phyloP scores from a whole-genome alignment of 2,329 filamentous ascomycete genomes.

The Cercospora citrullina region DNA sequence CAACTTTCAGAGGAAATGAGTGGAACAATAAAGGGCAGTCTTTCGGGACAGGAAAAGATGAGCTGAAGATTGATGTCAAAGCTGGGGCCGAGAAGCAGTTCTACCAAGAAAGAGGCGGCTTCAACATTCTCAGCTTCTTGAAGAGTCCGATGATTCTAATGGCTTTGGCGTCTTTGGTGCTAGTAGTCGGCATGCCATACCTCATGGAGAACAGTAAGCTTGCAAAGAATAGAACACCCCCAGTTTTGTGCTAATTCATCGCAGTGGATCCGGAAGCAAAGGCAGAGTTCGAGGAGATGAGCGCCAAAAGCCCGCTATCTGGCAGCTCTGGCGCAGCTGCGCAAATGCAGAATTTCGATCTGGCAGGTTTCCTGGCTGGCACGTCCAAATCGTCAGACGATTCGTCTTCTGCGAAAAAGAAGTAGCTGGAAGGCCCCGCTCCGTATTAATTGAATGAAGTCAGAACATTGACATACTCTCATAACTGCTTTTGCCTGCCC shows the following conservation, averaged over 20 bases:
- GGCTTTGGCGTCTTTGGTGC: conserved; percentile 74
- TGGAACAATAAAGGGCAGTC: conserved; percentile 82
- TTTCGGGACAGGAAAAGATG: conserved; percentile 46
- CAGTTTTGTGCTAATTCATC: conserved; percentile 21
- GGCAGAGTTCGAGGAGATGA: conserved; percentile 88
- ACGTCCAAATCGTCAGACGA: conserved; percentile 35
- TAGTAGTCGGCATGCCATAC: conserved; percentile 93
- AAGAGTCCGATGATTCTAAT: conserved; percentile 98
- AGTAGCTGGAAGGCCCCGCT: conserved; percentile 13
- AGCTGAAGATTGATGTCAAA: conserved; percentile 61
- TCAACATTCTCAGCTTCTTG: conserved; percentile 67
- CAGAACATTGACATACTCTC: neutral
- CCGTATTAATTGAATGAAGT: neutral
- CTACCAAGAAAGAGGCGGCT: conserved; percentile 72
- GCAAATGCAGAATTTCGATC: conserved; percentile 64
- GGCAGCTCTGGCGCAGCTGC: conserved; percentile 47
- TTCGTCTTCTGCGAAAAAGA: conserved; percentile 22
- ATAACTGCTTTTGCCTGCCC: neutral
- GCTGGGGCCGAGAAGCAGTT: conserved; percentile 67
- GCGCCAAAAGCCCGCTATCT: conserved; percentile 69
- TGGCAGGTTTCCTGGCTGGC: conserved; percentile 68
- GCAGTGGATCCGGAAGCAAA: conserved; percentile 95
- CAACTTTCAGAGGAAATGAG: conserved; percentile 84
- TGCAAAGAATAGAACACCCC: neutral
- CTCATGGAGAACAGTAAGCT: conserved; percentile 84